These are phyloP conservation scores for Trichoderma koningii DNA, from an alignment of 2,329 filamentous ascomycete genomes.

Conservation along the genomic window DNA sequence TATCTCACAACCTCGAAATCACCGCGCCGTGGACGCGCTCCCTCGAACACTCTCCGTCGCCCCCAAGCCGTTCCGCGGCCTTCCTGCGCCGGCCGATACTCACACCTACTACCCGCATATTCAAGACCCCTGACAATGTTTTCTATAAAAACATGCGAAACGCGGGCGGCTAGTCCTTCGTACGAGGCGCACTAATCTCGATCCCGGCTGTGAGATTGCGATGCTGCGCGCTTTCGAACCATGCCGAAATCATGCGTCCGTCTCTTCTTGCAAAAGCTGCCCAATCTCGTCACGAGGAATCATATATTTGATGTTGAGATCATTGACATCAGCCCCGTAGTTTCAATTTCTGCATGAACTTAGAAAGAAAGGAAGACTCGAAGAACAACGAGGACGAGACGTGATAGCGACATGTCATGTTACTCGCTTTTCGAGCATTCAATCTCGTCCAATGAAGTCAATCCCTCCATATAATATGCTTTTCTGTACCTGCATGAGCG, in stretches of 20 bases:
- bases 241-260: not conserved
- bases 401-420: not conserved
- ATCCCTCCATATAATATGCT: not conserved
- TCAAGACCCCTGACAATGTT: not conserved
- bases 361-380: not conserved
- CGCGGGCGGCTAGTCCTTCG: constrained; percentile 17
- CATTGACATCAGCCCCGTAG: no score
- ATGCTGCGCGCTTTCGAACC: constrained; percentile 18
- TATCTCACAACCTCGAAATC: no score
- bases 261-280: not conserved
- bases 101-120: not conserved
- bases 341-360: no score
- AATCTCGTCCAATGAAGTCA: not conserved
- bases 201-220: constrained; percentile 24
- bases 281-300: constrained; percentile 15
- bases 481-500: constrained; percentile 8
- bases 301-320: not conserved
- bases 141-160: not conserved
- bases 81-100: not conserved
- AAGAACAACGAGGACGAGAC: not conserved
- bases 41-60: not conserved
- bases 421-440: not conserved
- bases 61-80: not conserved
- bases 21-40: no score
- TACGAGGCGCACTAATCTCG: constrained; percentile 16